These are phyloP conservation scores for Arctium minus DNA, from an alignment of 129 eudicot genomes.

Conservation along the genomic window DNA sequence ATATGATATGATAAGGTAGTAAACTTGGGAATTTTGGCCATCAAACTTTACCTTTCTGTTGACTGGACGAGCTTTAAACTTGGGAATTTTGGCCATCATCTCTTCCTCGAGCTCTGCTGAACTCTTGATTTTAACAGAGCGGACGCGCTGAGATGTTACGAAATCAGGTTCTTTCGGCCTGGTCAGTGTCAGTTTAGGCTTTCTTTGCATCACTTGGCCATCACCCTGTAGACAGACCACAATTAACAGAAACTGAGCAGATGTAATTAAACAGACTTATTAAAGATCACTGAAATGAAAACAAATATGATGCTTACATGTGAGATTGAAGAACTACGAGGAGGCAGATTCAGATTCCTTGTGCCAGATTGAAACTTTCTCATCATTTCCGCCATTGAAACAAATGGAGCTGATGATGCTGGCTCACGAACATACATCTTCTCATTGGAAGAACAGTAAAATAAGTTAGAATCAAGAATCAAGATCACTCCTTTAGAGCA, in stretches of 20 bases:
- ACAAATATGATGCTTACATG: conserved; percentile 28
- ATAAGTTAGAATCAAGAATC: conserved; percentile 3
- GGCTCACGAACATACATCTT: conserved; percentile 82
- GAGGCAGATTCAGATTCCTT: conserved; percentile 53
- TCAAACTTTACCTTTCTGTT: conserved; percentile 62
- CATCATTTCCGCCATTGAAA: conserved; percentile 95
- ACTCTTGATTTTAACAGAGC: conserved; percentile 64
- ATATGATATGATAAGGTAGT: background rate
- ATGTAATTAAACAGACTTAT: background rate
- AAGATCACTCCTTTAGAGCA: background rate
- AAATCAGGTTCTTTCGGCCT: conserved; percentile 93
- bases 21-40: too few relatives aligned
- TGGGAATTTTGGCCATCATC: conserved; percentile 95
- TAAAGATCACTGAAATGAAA: background rate
- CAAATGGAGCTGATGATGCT: conserved; percentile 61
- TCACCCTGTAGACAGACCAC: conserved; percentile 32
- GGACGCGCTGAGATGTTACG: conserved; percentile 80
- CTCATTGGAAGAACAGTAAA: background rate
- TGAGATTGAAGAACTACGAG: conserved; percentile 33
- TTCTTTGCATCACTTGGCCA: conserved; percentile 40
- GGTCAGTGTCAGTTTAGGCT: conserved; percentile 71
- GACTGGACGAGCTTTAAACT: conserved; percentile 87
- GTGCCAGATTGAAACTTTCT: conserved; percentile 87
- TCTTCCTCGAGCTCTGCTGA: conserved; percentile 88
- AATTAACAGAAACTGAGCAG: background rate